These are phyloP conservation scores for Cadophora sp. DNA, from an alignment of 2,329 filamentous ascomycete genomes.

Conservation along the genomic window DNA sequence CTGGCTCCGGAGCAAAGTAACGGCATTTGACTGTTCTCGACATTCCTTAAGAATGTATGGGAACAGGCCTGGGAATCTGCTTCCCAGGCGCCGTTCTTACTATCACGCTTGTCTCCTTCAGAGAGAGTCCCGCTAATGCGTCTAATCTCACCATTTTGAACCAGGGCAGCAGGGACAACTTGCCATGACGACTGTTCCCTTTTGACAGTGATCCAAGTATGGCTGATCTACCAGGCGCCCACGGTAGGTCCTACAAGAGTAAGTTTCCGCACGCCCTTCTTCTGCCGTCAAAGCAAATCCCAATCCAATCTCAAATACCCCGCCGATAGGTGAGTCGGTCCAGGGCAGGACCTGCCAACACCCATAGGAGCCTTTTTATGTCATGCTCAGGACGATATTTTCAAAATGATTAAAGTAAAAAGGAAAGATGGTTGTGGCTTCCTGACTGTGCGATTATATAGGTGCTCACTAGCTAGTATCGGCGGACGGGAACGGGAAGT, in stretches of 20 bases:
- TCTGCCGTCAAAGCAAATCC: constrained; percentile 2
- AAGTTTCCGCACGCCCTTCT: constrained; percentile 4
- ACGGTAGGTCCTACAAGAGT: constrained; percentile 9
- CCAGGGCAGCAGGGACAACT: not conserved
- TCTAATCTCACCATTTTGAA: not conserved
- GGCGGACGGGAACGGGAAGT: not conserved
- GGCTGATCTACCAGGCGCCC: constrained; percentile 12
- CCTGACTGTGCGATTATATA: not conserved
- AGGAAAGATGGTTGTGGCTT: not conserved
- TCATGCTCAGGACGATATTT: constrained; percentile 12
- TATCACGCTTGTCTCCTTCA: constrained; percentile 66
- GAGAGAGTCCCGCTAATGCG: constrained; percentile 49
- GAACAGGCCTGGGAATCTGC: not conserved
- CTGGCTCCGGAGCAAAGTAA: constrained; percentile 64
- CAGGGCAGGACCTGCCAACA: not conserved
- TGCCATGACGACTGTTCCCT: too few species aligned
- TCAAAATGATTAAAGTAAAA: too few species aligned
- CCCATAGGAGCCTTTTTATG: constrained; percentile 12
- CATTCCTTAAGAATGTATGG: not conserved
- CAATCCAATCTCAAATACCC: constrained; percentile 1
- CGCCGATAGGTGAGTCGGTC: not conserved
- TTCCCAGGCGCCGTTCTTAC: constrained; percentile 52
- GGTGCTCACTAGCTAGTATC: not conserved
- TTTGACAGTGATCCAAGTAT: not conserved
- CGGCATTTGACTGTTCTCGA: constrained; percentile 29